Conservation (phyloP, 768 basidiomycete species). For the Obba rivulosa region DNA sequence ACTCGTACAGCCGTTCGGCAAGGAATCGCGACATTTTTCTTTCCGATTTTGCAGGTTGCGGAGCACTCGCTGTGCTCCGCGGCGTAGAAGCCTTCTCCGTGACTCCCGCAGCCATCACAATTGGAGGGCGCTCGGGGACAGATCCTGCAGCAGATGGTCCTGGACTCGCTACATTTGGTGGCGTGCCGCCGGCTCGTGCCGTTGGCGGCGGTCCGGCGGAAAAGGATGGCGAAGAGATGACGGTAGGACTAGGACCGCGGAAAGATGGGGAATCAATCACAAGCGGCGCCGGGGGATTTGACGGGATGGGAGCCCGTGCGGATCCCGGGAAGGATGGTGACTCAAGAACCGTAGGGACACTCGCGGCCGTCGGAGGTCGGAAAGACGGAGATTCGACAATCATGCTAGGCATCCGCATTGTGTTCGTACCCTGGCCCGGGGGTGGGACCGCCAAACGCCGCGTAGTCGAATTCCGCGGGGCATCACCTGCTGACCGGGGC, state of each 20-base stretch:
- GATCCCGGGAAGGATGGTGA: conserved; percentile 9
- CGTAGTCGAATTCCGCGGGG: neutral
- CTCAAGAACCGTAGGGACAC: neutral
- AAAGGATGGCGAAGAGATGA: conserved; percentile 3
- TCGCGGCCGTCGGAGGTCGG: conserved; percentile 4
- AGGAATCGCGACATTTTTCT: conserved; percentile 21
- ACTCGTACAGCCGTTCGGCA: conserved; percentile 16
- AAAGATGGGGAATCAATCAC: conserved; percentile 21
- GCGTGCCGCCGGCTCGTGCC: neutral
- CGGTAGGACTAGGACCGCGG: conserved; percentile 4
- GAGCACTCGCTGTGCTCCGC: neutral
- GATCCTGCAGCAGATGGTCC: conserved; percentile 1
- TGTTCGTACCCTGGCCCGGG: neutral
- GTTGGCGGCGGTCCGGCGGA: neutral
- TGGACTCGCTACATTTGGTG: neutral
- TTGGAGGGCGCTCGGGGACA: conserved; percentile 12
- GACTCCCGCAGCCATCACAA: conserved; percentile 16
- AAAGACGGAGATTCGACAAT: conserved; percentile 24
- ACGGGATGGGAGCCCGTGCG: neutral
- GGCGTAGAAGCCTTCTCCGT: conserved; percentile 7
- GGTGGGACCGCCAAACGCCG: neutral
- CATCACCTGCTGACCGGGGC: conserved; percentile 2
- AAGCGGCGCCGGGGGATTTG: too few species aligned
- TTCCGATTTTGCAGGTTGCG: conserved; percentile 3
- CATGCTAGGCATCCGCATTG: conserved; percentile 22